Evolutionary conservation across 257 asterid genomes (phyloP).

Genomic region (Solanum paucissectum): DNA sequence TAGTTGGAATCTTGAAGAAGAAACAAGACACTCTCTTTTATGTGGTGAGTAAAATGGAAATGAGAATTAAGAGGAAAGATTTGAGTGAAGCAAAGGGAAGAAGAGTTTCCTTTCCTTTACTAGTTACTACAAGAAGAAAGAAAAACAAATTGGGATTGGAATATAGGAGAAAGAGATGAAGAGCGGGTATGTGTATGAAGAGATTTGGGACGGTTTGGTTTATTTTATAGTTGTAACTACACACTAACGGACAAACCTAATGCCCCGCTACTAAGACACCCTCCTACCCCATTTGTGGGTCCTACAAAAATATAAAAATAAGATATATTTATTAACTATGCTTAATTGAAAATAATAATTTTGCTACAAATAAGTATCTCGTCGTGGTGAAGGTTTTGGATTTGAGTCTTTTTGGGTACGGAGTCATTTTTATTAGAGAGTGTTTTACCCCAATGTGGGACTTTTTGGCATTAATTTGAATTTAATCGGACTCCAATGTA

Average conservation of each 20-base stretch:
- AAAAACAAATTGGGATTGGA: background rate
- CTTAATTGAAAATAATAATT: background rate
- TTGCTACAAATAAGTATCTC: background rate
- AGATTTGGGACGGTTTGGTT: conserved; percentile 32
- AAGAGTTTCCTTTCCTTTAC: background rate
- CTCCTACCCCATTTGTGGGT: background rate
- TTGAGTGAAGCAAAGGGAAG: background rate
- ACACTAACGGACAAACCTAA: conserved; percentile 36
- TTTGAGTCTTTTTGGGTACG: too few species aligned
- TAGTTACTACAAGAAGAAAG: background rate
- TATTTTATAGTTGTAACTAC: conserved; percentile 46
- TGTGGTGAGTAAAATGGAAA: background rate
- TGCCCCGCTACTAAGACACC: conserved; percentile 4
- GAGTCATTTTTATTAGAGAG: too few species aligned
- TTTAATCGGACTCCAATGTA: too few species aligned
- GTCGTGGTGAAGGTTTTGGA: too few species aligned
- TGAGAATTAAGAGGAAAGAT: background rate
- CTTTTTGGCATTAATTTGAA: fast-evolving
- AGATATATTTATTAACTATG: background rate
- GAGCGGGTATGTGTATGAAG: conserved; percentile 14
- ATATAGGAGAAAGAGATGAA: conserved; percentile 5
- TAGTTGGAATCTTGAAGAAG: background rate
- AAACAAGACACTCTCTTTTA: background rate
- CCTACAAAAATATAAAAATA: background rate
- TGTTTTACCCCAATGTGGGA: fast-evolving